Evolutionary conservation across 495 filamentous ascomycete species (phyloP), one percentile per base, ranked within the genome.

Genomic region (Annulohypoxylon maeteangense): DNA sequence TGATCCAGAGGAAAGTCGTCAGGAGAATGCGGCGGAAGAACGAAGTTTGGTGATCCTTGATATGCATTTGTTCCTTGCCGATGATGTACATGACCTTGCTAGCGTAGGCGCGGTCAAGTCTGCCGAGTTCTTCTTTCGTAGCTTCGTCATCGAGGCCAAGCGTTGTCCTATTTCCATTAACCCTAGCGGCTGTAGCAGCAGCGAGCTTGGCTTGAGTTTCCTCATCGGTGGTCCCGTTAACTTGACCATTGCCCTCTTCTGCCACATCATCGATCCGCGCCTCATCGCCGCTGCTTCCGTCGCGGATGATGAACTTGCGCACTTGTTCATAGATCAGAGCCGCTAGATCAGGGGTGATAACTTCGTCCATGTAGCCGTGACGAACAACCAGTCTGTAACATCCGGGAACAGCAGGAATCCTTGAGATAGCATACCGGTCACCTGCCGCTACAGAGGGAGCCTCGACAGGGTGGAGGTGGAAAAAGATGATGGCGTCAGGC

Each of bases 11-110:
- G 69, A 92, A 93, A 0, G 82, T 76, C 45, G 76, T 79, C 56
- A 93, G 74, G 7, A 88, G 38, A 0, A 86, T 22, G 44, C 74
- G 82, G 11, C 89, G 79, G 31, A 81, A 54, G 34, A 84, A 72
- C 27, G 84, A 81, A 22, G 81, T 83, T 6, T 74, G 45, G 6
- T 77, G 79, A 6, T 64, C 42, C 51, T 78, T 79, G 67, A 92
- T 83, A 18, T 80, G 80, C 84, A 93, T 85, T 80, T 91, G 85
- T 68, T 92, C 90, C 75, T 93, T 93, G 14, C 91, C 91, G 14
- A 92, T 82, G 20, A 93, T 84, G 70, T 93, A 92, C 38, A 91
- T 76, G 31, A 90, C 83, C 69, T 90, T 88, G 27, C 82, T 82
- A n/a, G 83, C 81, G 62, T 85, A 90, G 0, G 89, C 89, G 0